Percentiles rank a stretch among this genome's conserved stretches.
These are phyloP conservation scores for Phytophthora ohioensis DNA, from an alignment of 352 stramenopile genomes.

Conservation along the genomic window DNA sequence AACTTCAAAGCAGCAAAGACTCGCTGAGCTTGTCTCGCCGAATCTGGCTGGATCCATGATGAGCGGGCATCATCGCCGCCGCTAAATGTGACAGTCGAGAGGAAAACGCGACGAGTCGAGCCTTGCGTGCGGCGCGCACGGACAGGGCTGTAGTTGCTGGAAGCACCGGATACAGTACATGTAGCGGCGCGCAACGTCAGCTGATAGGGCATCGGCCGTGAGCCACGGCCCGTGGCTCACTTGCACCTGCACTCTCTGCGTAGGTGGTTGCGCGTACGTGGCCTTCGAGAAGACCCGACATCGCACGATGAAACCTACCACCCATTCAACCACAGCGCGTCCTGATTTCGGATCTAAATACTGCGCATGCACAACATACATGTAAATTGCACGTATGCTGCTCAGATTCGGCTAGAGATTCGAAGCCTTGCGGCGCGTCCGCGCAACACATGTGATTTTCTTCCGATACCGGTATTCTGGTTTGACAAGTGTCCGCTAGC, in stretches of 20 bases:
- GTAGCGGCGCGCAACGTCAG: too few relatives aligned
- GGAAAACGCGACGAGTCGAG: conserved; percentile 31
- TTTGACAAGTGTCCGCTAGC: conserved; percentile 7
- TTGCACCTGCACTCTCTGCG: too few relatives aligned
- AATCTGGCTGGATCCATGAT: neutral
- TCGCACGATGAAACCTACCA: too few relatives aligned
- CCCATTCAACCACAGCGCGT: too few relatives aligned
- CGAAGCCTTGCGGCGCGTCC: neutral
- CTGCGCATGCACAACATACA: neutral
- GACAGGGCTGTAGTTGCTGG: conserved; percentile 24
- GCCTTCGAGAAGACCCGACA: too few relatives aligned
- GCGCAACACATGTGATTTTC: conserved; percentile 5
- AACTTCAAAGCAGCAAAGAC: conserved; percentile 28
- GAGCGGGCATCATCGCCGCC: conserved; percentile 1
- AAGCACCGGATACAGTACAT: neutral
- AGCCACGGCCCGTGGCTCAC: too few relatives aligned
- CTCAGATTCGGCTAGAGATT: neutral
- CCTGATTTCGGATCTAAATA: neutral
- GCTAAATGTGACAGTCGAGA: conserved; percentile 35
- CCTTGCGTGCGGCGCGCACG: conserved; percentile 5
- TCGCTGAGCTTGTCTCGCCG: conserved; percentile 2
- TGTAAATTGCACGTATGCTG: too few relatives aligned
- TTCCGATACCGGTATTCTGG: neutral
- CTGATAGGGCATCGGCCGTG: too few relatives aligned
- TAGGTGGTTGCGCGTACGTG: too few relatives aligned